Percentiles rank a stretch among this genome's conserved stretches.
These are phyloP conservation scores for Guyanaporus albipodus DNA, from an alignment of 768 basidiomycete species.

Conservation along the genomic window DNA sequence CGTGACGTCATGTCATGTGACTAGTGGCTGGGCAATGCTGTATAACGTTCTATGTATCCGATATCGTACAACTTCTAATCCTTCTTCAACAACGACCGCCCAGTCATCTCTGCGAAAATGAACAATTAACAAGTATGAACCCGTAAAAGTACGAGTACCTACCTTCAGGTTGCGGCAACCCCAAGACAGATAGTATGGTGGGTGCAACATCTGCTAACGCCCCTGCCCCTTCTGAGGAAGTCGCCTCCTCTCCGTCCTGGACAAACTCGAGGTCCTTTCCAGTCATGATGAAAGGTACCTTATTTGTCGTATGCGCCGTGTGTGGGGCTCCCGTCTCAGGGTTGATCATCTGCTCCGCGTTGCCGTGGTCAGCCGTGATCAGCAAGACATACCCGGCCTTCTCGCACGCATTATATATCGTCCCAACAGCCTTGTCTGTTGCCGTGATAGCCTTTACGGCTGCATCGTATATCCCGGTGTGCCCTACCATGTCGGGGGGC, in stretches of 20 bases:
- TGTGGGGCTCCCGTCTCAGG: conserved; percentile 79
- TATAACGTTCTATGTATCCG: conserved; percentile 11
- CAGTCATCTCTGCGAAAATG: conserved; percentile 28
- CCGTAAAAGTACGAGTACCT: conserved; percentile 12
- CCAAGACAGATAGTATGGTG: conserved; percentile 77
- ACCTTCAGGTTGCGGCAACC: conserved; percentile 69
- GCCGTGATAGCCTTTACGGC: conserved; percentile 82
- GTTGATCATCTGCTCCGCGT: conserved; percentile 93
- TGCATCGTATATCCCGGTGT: conserved; percentile 89
- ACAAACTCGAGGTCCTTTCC: conserved; percentile 56
- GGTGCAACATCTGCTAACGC: conserved; percentile 90
- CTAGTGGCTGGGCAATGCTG: neutral
- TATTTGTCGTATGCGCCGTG: conserved; percentile 87
- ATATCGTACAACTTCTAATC: conserved; percentile 17
- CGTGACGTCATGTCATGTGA: conserved; percentile 19
- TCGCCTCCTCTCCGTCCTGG: conserved; percentile 46
- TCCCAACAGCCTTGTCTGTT: conserved; percentile 89
- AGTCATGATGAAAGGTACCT: conserved; percentile 86
- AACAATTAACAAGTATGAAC: conserved; percentile 1
- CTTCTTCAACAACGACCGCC: conserved; percentile 26
- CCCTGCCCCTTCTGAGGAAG: conserved; percentile 55
- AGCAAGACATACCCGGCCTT: conserved; percentile 82
- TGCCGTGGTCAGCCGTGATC: conserved; percentile 92
- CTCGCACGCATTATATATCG: conserved; percentile 80
- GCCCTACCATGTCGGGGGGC: conserved; percentile 97